Evolutionary conservation across 768 basidiomycete species (phyloP), one percentile per base, ranked within the genome.

Genomic region (Suillus cothurnatus): DNA sequence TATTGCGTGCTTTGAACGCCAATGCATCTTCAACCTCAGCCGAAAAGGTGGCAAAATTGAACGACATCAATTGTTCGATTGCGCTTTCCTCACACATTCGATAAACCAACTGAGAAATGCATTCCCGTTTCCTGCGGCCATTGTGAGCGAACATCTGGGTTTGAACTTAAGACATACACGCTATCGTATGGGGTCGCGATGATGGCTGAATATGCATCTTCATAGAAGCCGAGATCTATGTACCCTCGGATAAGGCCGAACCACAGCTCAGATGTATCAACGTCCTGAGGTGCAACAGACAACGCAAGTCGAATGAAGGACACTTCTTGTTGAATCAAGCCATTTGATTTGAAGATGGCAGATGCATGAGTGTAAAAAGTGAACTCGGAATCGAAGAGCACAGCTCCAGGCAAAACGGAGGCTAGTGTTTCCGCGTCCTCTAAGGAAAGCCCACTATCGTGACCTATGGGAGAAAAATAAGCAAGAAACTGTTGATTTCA

Each of bases 41-140:
- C 50, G 89, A 85, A 66, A 96, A 83, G 0, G 92, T 94, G 52
- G 90, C 83, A 72, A 98, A 99, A 71, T 93, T 93, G 71, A 94
- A 88, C 9, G 87, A 79, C 74, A 95, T 87, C 15, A 99, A 82
- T 67, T 84, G 84, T 60, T 90, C 89, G 21, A 95, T 86, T 41
- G 92, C 88, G 71, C 91, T 85, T 64, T 90, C 88, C 74, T 97
- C 95, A 74, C 97, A 98, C 93, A 98, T 97, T 69, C 88, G 86
- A 70, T 94, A 90, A 65, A 95, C 89, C 59, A 99, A 82, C 66
- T 92, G 90, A 58, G 88, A 87, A 31, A 93, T 85, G 71, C 88
- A 91, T 68, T 95, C 94, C 59, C 87, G 86, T 80, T 90, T 92
- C 72, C 95, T 97, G 75, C 43, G 53, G 34, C 36, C 57, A 55